These are phyloP conservation scores for Dacryopinax spathularia DNA, from an alignment of 768 basidiomycete genomes.

Conservation along the genomic window DNA sequence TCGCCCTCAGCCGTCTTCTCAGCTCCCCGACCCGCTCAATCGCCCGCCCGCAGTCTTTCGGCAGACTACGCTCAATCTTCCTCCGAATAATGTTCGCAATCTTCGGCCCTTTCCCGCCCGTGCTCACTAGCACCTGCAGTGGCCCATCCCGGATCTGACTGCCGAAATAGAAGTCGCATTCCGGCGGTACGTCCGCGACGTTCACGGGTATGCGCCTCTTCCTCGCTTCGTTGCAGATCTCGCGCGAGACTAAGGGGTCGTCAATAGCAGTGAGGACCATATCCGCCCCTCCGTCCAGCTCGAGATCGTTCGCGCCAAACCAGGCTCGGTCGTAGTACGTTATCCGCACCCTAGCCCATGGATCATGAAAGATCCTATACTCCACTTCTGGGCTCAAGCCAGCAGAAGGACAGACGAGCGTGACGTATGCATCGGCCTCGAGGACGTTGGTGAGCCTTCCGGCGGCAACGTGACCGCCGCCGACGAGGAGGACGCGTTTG, in stretches of 20 bases:
- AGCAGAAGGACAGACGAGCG: slow-evolving; percentile 54
- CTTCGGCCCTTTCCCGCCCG: slow-evolving; percentile 83
- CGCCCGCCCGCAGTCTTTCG: slow-evolving; percentile 57
- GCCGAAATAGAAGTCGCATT: slow-evolving; percentile 98
- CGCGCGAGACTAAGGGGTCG: slow-evolving; percentile 52
- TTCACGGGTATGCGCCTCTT: slow-evolving; percentile 70
- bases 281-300: slow-evolving; percentile 47
- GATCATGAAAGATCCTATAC: slow-evolving; percentile 23
- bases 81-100: slow-evolving; percentile 72
- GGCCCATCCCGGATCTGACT: slow-evolving; percentile 82
- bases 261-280: slow-evolving; percentile 94
- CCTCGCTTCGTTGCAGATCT: slow-evolving; percentile 60
- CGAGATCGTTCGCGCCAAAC: slow-evolving; percentile 25
- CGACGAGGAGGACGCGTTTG: slow-evolving; percentile 77
- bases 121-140: slow-evolving; percentile 89
- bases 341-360: slow-evolving; percentile 44
- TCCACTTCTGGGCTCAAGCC: slow-evolving; percentile 41
- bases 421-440: slow-evolving; percentile 60
- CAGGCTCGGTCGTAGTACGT: slow-evolving; percentile 61
- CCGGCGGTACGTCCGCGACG: slow-evolving; percentile 87
- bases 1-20: slow-evolving; percentile 53
- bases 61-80: slow-evolving; percentile 51
- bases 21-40: slow-evolving; percentile 68
- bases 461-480: slow-evolving; percentile 85
- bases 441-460: slow-evolving; percentile 78